Evolutionary conservation across 1,284 basidiomycete genomes (phyloP).

Genomic region (Peniophora sp.): DNA sequence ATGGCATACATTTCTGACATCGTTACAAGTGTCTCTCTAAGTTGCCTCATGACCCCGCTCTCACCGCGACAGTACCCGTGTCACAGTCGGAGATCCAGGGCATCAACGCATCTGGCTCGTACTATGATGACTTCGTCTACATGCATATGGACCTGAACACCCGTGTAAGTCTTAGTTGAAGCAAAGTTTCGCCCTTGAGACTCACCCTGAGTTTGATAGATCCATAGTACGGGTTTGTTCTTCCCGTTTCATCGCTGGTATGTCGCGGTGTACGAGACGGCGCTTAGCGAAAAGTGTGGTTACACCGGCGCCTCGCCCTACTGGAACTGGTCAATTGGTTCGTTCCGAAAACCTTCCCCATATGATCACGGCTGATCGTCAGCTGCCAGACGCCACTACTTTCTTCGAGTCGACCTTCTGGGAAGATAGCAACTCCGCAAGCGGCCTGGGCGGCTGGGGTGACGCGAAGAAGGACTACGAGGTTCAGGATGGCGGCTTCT

Average conservation of each 20-base stretch:
- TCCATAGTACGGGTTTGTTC: not conserved
- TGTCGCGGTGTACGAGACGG: conserved; percentile 21
- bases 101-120: conserved; percentile 4
- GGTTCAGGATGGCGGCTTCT: conserved; percentile 25
- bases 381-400: conserved; percentile 24
- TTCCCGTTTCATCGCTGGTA: conserved; percentile 33
- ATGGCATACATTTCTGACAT: not conserved
- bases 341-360: not conserved
- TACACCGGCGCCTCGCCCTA: conserved; percentile 27
- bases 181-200: not conserved
- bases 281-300: conserved; percentile 24
- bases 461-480: conserved; percentile 21
- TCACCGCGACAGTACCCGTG: not conserved
- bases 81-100: not conserved
- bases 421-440: conserved; percentile 18
- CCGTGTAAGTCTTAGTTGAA: not conserved
- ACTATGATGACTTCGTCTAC: conserved; percentile 7
- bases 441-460: conserved; percentile 31
- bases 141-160: conserved; percentile 8
- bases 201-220: not conserved
- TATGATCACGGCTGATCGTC: conserved; percentile 8
- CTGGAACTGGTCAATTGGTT: conserved; percentile 32
- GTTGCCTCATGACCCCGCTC: not conserved
- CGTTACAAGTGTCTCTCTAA: not conserved
- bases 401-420: conserved; percentile 23